A percentile compares a stretch with the other conserved stretches of the same genome.
Conservation (phyloP, 306 rosid species). For the Prinsepia uniflora region DNA sequence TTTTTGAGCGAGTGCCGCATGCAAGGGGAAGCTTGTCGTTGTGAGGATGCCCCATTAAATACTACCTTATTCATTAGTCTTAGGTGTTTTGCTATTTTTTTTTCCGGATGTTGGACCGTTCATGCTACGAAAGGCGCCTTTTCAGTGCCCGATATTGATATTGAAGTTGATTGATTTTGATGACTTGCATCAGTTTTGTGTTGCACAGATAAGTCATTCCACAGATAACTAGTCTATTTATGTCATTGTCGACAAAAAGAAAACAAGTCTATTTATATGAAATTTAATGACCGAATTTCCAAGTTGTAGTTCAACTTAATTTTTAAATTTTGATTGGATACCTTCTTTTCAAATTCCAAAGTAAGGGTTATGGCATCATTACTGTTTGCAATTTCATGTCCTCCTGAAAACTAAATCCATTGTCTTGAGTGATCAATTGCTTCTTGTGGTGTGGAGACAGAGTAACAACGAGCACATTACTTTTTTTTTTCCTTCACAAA, state of each 20-base stretch:
- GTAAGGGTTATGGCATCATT: background rate
- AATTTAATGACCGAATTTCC: too few relatives aligned
- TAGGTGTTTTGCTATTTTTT: background rate
- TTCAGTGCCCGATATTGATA: conserved; percentile 19
- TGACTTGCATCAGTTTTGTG: conserved; percentile 46
- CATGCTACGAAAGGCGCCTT: conserved; percentile 3
- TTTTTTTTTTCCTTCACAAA: background rate
- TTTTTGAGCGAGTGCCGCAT: conserved; percentile 46
- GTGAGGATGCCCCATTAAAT: conserved; percentile 33
- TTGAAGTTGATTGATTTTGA: conserved; percentile 3
- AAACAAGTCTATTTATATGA: too few relatives aligned
- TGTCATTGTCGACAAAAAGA: too few relatives aligned
- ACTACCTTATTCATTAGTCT: conserved; percentile 22
- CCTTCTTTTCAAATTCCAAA: background rate
- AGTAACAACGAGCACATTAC: too few relatives aligned
- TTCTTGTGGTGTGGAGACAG: background rate
- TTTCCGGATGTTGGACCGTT: too few relatives aligned
- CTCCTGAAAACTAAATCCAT: too few relatives aligned
- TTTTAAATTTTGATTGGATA: too few relatives aligned
- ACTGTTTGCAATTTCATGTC: background rate
- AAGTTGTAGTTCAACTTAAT: too few relatives aligned
- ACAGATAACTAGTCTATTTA: too few relatives aligned
- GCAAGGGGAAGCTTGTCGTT: conserved; percentile 33
- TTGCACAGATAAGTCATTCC: background rate
- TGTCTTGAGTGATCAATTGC: too few relatives aligned